phyloP scores from a whole-genome alignment of 257 asterid species.

The Lithospermum erythrorhizon region DNA sequence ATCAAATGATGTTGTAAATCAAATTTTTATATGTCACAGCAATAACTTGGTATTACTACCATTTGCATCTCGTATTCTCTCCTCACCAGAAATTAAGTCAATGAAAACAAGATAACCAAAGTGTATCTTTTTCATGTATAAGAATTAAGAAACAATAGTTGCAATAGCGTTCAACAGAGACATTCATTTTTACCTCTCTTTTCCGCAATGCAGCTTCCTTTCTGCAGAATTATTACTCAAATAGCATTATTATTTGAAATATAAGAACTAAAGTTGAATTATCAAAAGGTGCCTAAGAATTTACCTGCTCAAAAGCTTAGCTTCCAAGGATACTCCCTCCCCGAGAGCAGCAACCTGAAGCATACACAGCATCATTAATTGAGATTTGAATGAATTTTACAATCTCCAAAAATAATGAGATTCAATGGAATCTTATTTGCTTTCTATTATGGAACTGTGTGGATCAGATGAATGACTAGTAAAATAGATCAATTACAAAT shows the following conservation, averaged over 20 bases:
- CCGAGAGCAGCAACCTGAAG: slow-evolving; percentile 91
- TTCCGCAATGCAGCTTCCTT: slow-evolving; percentile 91
- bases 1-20: neutral
- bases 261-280: slow-evolving; percentile 15
- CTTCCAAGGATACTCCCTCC: slow-evolving; percentile 94
- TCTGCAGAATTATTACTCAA: slow-evolving; percentile 34
- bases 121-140: neutral
- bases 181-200: slow-evolving; percentile 64
- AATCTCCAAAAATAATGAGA: neutral
- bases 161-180: slow-evolving; percentile 12
- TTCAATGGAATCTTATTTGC: neutral
- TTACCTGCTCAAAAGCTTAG: slow-evolving; percentile 89
- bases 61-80: neutral
- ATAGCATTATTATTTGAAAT: slow-evolving; percentile 14
- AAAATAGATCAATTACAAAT: too few species aligned
- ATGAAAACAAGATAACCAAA: neutral
- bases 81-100: neutral
- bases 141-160: slow-evolving; percentile 3
- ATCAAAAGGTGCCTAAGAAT: slow-evolving; percentile 9
- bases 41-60: neutral
- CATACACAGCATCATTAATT: slow-evolving; percentile 7
- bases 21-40: neutral
- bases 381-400: neutral
- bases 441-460: neutral
- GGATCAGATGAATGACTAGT: too few species aligned